These are phyloP conservation scores for Didymellaceae sp. DNA, from an alignment of 2,329 filamentous ascomycete species.

Conservation along the genomic window DNA sequence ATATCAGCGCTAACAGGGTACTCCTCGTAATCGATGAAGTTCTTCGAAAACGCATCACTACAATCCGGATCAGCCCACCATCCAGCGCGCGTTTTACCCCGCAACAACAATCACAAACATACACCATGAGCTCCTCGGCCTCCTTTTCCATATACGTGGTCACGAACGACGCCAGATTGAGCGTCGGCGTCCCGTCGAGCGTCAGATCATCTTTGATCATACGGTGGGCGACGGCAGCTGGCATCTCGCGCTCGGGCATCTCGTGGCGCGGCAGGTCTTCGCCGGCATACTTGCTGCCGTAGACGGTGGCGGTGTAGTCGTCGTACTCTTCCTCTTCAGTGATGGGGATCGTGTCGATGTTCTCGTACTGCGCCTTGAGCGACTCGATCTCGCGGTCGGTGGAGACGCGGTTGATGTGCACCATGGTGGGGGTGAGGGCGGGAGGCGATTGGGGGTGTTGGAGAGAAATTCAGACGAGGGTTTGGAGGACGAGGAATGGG, in stretches of 20 bases:
- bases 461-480: background rate
- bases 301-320: conserved; percentile 78
- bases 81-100: too few relatives aligned
- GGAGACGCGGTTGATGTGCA: conserved; percentile 56
- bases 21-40: conserved; percentile 70
- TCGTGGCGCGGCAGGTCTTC: conserved; percentile 80
- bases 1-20: conserved; percentile 60
- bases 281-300: conserved; percentile 83
- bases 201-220: conserved; percentile 92
- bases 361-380: conserved; percentile 27
- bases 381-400: conserved; percentile 50
- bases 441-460: conserved; percentile 2
- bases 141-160: conserved; percentile 98
- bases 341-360: conserved; percentile 32
- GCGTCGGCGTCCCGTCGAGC: conserved; percentile 71
- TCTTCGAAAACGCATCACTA: conserved; percentile 83
- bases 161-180: conserved; percentile 86
- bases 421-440: conserved; percentile 51
- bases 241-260: conserved; percentile 85
- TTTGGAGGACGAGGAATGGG: background rate
- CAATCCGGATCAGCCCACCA: too few relatives aligned
- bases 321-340: conserved; percentile 48
- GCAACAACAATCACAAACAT: conserved; percentile 39
- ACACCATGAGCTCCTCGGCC: conserved; percentile 90
- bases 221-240: conserved; percentile 88